Evolutionary conservation across 2,329 filamentous ascomycete genomes (phyloP).

Genomic region (Calonectria pseudoreteaudii): DNA sequence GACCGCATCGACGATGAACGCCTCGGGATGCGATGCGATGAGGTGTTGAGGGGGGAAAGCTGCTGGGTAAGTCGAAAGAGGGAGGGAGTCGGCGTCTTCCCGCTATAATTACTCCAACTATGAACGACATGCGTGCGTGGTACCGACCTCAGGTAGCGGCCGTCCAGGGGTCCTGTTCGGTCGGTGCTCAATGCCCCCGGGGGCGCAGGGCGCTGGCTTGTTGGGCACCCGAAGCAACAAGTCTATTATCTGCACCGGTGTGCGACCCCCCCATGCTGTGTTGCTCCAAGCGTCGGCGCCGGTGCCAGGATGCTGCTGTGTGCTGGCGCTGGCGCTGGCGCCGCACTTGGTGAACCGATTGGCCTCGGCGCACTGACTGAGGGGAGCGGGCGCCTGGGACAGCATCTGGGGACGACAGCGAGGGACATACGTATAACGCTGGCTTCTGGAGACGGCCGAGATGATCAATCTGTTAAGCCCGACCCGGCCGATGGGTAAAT

Average conservation of each 20-base stretch:
- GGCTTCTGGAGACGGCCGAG: neutral
- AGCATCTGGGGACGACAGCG: neutral
- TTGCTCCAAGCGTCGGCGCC: slow-evolving; percentile 19
- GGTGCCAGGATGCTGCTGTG: slow-evolving; percentile 18
- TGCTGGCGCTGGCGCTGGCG: slow-evolving; percentile 17
- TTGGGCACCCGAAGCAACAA: neutral
- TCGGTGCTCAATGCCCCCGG: slow-evolving; percentile 7
- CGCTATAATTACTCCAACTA: slow-evolving; percentile 18
- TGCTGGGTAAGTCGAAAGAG: slow-evolving; percentile 15
- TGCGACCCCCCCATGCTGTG: slow-evolving; percentile 18
- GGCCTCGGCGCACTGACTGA: slow-evolving; percentile 21
- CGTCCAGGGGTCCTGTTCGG: slow-evolving; percentile 19
- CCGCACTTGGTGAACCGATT: slow-evolving; percentile 7
- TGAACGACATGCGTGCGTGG: neutral
- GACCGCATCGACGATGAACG: slow-evolving; percentile 4
- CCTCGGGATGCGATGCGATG: slow-evolving; percentile 11
- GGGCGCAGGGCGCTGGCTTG: slow-evolving; percentile 11
- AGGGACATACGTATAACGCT: neutral
- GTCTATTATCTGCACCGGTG: slow-evolving; percentile 23
- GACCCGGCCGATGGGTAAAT: neutral
- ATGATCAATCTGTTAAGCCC: neutral
- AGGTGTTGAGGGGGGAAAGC: slow-evolving; percentile 4
- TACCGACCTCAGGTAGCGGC: slow-evolving; percentile 17
- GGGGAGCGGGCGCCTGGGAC: slow-evolving; percentile 7
- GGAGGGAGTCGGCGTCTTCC: slow-evolving; percentile 11